A percentile compares a stretch with the other conserved stretches of the same genome.
Conservation (phyloP, 2,329 filamentous ascomycete genomes). For the Pseudogymnoascus sp. region DNA sequence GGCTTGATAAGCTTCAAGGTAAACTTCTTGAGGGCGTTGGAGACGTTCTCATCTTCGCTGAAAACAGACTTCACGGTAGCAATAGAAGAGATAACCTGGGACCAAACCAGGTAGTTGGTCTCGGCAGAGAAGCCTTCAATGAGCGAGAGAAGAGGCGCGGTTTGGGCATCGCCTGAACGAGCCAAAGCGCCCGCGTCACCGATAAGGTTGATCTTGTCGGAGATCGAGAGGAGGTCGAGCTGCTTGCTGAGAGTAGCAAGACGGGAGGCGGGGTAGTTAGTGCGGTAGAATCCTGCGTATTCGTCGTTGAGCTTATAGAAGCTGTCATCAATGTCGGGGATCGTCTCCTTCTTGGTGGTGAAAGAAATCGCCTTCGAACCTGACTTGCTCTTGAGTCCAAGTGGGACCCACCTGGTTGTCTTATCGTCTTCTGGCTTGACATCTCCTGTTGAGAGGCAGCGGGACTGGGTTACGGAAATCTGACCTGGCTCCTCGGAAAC, state of each 20-base stretch:
- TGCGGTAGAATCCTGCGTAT: slow-evolving; percentile 83
- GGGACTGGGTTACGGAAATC: slow-evolving; percentile 73
- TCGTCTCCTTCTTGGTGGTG: slow-evolving; percentile 66
- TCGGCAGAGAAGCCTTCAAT: slow-evolving; percentile 78
- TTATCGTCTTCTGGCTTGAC: slow-evolving; percentile 84
- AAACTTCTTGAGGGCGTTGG: slow-evolving; percentile 68
- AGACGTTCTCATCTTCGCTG: slow-evolving; percentile 62
- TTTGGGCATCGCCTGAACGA: slow-evolving; percentile 76
- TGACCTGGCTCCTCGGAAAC: slow-evolving; percentile 76
- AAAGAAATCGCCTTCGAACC: slow-evolving; percentile 60
- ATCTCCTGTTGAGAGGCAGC: slow-evolving; percentile 88
- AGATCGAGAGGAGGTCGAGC: slow-evolving; percentile 65
- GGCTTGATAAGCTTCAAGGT: slow-evolving; percentile 66
- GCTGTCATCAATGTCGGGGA: slow-evolving; percentile 63
- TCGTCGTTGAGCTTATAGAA: slow-evolving; percentile 95
- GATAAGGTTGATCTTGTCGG: slow-evolving; percentile 89
- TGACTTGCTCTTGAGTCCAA: slow-evolving; percentile 71
- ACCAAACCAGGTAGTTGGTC: slow-evolving; percentile 81
- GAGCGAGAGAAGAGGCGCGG: slow-evolving; percentile 72
- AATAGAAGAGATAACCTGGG: slow-evolving; percentile 71
- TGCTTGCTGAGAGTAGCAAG: slow-evolving; percentile 72
- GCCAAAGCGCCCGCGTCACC: slow-evolving; percentile 86
- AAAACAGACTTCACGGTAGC: slow-evolving; percentile 78
- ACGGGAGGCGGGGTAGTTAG: slow-evolving; percentile 82
- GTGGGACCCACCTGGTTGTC: slow-evolving; percentile 92